These are phyloP conservation scores for Macadamia tetraphylla DNA, from an alignment of 164 flowering plant genomes.

Conservation along the genomic window DNA sequence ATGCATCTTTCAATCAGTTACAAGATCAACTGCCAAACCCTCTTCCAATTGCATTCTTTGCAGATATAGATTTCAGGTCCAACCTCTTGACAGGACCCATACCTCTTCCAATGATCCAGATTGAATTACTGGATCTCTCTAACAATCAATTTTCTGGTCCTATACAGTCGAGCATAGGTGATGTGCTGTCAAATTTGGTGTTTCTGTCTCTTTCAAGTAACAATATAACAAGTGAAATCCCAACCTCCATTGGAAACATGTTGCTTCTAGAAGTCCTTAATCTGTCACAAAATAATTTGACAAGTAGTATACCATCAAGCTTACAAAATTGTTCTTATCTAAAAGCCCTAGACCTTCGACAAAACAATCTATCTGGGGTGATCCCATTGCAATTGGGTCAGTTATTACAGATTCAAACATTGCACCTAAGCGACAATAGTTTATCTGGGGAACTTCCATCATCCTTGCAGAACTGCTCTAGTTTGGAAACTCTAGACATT, in stretches of 20 bases:
- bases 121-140: conserved; percentile 37
- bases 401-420: conserved; percentile 26
- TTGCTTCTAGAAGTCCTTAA: conserved; percentile 25
- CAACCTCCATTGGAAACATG: conserved; percentile 33
- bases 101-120: conserved; percentile 25
- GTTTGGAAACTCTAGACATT: conserved; percentile 35
- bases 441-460: conserved; percentile 36
- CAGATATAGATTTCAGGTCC: conserved; percentile 40
- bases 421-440: conserved; percentile 32
- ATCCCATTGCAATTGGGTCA: conserved; percentile 35
- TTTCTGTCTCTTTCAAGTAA: conserved; percentile 39
- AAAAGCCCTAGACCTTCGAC: conserved; percentile 29
- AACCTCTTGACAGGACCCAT: conserved; percentile 41
- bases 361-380: conserved; percentile 32
- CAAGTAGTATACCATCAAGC: conserved; percentile 37
- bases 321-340: conserved; percentile 27
- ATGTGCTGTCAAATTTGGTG: conserved; percentile 22
- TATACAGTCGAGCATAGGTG: conserved; percentile 22
- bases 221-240: conserved; percentile 33
- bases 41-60: conserved; percentile 23
- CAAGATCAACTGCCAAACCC: conserved; percentile 36
- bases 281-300: conserved; percentile 35
- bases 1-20: conserved; percentile 38
- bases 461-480: conserved; percentile 25
- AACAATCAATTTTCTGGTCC: conserved; percentile 34